phyloP scores from a whole-genome alignment of 2,329 filamentous ascomycete genomes.

The Acrocalymma vagum region DNA sequence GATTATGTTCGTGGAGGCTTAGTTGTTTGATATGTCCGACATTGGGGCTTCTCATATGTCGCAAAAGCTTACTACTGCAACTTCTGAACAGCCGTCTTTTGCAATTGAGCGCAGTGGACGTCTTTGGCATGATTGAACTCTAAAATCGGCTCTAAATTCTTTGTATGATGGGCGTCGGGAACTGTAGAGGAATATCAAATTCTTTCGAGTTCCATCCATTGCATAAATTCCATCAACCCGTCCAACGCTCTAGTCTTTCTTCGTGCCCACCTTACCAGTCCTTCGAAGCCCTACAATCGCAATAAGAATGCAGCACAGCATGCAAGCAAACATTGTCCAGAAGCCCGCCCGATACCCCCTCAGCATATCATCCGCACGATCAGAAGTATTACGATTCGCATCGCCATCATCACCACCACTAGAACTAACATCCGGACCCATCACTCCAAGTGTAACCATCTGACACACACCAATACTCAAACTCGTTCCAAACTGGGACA shows the following conservation, averaged over 20 bases:
- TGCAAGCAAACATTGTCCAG: conserved; percentile 37
- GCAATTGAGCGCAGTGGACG: too few relatives aligned
- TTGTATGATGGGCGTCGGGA: too few relatives aligned
- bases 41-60: too few relatives aligned
- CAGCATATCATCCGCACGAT: conserved; percentile 10
- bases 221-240: too few relatives aligned
- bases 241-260: conserved; percentile 25
- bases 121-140: too few relatives aligned
- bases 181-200: too few relatives aligned
- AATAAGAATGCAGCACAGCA: conserved; percentile 28
- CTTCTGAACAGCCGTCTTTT: too few relatives aligned
- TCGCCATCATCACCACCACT: conserved; percentile 6
- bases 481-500: conserved; percentile 63
- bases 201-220: too few relatives aligned
- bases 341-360: conserved; percentile 33
- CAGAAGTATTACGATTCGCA: conserved; percentile 13
- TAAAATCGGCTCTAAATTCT: too few relatives aligned
- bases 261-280: conserved; percentile 34
- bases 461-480: conserved; percentile 34
- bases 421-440: conserved; percentile 10
- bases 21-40: too few relatives aligned
- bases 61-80: too few relatives aligned
- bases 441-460: conserved; percentile 33
- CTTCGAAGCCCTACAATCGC: conserved; percentile 33
- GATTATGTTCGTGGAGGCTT: too few relatives aligned